phyloP scores from a whole-genome alignment of 176 grass and related monocot species.

The Areca catechu region DNA sequence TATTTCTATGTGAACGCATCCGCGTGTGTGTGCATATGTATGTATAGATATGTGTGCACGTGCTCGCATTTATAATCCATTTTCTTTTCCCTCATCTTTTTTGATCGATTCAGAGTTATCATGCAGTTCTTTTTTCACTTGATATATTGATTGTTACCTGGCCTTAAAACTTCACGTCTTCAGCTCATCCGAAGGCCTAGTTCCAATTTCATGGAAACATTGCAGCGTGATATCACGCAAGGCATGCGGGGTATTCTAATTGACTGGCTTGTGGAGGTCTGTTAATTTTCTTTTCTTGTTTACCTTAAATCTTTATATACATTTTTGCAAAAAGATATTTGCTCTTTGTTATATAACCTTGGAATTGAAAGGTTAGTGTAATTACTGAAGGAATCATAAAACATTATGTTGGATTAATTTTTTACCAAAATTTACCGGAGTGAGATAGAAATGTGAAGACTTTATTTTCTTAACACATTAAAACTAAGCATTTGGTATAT shows the following conservation, averaged over 20 bases:
- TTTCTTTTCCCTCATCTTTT: background rate
- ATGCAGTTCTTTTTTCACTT: background rate
- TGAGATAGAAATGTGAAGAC: no score
- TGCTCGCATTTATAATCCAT: no score
- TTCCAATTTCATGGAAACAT: conserved; percentile 21
- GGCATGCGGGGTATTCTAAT: conserved; percentile 50
- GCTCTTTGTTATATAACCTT: no score
- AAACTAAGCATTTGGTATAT: no score
- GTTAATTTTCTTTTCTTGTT: background rate
- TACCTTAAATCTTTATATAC: background rate
- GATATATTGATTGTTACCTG: background rate
- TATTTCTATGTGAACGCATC: background rate
- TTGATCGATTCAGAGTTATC: background rate
- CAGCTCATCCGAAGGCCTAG: conserved; percentile 19
- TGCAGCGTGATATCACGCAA: conserved; percentile 27
- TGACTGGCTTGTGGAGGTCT: conserved; percentile 76
- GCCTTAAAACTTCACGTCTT: background rate
- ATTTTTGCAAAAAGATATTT: no score
- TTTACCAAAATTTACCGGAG: no score
- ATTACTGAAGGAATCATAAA: no score
- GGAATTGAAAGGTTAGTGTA: no score
- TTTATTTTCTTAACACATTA: no score
- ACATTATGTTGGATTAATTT: no score
- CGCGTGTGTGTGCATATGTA: no score
- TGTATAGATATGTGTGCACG: no score